Percentiles rank a stretch among this genome's conserved stretches.
These are phyloP conservation scores for Colletotrichum horii DNA, from an alignment of 2,329 filamentous ascomycete genomes.

Conservation along the genomic window DNA sequence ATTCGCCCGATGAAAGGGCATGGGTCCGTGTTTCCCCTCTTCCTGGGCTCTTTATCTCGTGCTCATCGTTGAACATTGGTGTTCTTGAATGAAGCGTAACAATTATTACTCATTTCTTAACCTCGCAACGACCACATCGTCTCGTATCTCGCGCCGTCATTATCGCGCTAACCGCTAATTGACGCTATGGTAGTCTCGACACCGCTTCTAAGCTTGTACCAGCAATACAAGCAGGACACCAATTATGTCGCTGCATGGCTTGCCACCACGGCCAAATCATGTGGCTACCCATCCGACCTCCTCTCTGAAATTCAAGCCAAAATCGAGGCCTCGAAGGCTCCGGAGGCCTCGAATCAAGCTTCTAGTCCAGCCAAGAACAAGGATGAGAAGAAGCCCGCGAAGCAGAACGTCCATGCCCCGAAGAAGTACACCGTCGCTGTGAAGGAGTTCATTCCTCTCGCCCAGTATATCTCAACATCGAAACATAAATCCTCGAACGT, in stretches of 20 bases:
- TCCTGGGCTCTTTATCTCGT: too few relatives aligned
- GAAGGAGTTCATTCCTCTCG: constrained; percentile 42
- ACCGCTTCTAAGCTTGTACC: not conserved
- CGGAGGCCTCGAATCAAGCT: too few relatives aligned
- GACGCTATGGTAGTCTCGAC: not conserved
- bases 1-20: too few relatives aligned
- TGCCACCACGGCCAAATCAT: not conserved
- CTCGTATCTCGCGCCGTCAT: too few relatives aligned
- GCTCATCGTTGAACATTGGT: too few relatives aligned
- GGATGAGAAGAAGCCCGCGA: not conserved
- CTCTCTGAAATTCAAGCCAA: not conserved
- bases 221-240: not conserved
- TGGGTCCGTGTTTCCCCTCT: too few relatives aligned
- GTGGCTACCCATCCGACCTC: not conserved
- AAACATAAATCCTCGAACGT: constrained; percentile 28
- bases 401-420: not conserved
- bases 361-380: not conserved
- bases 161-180: too few relatives aligned
- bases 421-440: constrained; percentile 38
- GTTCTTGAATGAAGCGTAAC: too few relatives aligned
- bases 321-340: too few relatives aligned
- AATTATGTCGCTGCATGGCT: not conserved
- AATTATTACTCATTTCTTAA: too few relatives aligned
- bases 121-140: too few relatives aligned
- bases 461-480: constrained; percentile 37